Evolutionary conservation across 2,329 filamentous ascomycete species (phyloP).

Genomic region (Aspergillus neoniger): DNA sequence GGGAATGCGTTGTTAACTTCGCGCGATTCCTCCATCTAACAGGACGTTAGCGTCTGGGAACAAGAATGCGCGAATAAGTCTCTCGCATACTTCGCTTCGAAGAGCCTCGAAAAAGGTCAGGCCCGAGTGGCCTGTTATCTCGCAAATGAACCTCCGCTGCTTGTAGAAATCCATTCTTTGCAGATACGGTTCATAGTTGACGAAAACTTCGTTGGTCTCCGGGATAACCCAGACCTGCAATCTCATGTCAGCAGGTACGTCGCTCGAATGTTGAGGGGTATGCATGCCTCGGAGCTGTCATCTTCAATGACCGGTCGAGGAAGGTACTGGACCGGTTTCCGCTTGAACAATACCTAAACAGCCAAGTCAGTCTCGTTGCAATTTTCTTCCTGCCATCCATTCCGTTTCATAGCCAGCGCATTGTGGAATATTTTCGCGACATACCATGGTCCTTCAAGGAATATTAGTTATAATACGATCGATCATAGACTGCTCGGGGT

Average conservation of each 20-base stretch:
- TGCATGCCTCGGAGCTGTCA: conserved; percentile 77
- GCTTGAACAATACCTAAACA: conserved; percentile 84
- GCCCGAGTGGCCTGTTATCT: conserved; percentile 90
- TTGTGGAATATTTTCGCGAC: conserved; percentile 15
- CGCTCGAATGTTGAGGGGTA: conserved; percentile 9
- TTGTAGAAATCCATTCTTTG: conserved; percentile 89
- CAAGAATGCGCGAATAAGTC: not conserved
- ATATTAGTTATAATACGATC: conserved; percentile 26
- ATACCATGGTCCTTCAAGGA: conserved; percentile 35
- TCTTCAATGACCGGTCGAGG: conserved; percentile 71
- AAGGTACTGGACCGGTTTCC: conserved; percentile 87
- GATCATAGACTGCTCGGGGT: conserved; percentile 23
- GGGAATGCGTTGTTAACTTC: conserved; percentile 93
- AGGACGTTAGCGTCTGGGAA: conserved; percentile 6
- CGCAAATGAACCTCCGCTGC: conserved; percentile 90
- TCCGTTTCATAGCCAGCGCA: not conserved
- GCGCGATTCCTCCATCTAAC: conserved; percentile 72
- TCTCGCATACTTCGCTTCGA: conserved; percentile 75
- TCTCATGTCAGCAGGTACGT: conserved; percentile 13
- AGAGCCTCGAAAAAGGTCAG: conserved; percentile 91
- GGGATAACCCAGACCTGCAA: conserved; percentile 84
- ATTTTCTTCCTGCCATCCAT: not conserved
- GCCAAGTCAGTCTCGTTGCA: conserved; percentile 22
- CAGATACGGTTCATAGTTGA: conserved; percentile 84
- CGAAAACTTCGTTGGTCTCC: conserved; percentile 87